Conservation (phyloP, 2,329 filamentous ascomycete species). For the Metarhizium anisopliae region DNA sequence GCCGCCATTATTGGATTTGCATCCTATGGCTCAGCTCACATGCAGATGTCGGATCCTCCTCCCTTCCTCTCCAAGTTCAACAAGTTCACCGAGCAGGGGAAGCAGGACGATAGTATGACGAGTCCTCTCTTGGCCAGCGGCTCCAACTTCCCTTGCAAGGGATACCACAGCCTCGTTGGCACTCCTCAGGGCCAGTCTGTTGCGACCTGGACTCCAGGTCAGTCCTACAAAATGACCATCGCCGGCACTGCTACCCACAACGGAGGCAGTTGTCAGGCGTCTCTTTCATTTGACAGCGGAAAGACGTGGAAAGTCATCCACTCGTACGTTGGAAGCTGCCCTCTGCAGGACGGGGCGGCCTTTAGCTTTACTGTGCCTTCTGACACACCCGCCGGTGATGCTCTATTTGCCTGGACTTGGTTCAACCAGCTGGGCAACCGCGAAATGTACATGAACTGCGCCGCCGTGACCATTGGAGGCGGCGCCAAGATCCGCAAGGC, state of each 20-base stretch:
- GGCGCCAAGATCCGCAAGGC: conserved; percentile 20
- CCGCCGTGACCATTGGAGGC: conserved; percentile 52
- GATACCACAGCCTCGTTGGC: conserved; percentile 41
- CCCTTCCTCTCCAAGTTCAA: conserved; percentile 46
- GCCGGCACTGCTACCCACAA: conserved; percentile 53
- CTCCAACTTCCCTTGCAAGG: conserved; percentile 69
- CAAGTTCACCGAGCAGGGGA: conserved; percentile 31
- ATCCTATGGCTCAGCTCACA: conserved; percentile 41
- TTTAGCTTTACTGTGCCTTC: conserved; percentile 60
- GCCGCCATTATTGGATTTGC: conserved; percentile 31
- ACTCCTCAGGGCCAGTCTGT: conserved; percentile 41
- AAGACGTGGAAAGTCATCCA: conserved; percentile 59
- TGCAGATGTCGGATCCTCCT: conserved; percentile 44
- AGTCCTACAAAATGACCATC: conserved; percentile 54
- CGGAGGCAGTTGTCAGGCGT: conserved; percentile 70
- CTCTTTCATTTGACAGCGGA: conserved; percentile 65
- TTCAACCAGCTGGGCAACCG: conserved; percentile 69
- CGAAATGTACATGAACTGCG: conserved; percentile 85
- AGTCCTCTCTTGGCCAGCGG: conserved; percentile 52
- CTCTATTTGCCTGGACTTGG: conserved; percentile 68
- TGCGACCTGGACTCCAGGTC: conserved; percentile 53
- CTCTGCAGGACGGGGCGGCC: conserved; percentile 31
- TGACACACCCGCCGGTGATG: conserved; percentile 50
- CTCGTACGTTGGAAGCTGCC: conserved; percentile 47
- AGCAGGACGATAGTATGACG: conserved; percentile 62